Evolutionary conservation across 169 alveolate genomes (phyloP).

Genomic region (Miamiensis avidus): DNA sequence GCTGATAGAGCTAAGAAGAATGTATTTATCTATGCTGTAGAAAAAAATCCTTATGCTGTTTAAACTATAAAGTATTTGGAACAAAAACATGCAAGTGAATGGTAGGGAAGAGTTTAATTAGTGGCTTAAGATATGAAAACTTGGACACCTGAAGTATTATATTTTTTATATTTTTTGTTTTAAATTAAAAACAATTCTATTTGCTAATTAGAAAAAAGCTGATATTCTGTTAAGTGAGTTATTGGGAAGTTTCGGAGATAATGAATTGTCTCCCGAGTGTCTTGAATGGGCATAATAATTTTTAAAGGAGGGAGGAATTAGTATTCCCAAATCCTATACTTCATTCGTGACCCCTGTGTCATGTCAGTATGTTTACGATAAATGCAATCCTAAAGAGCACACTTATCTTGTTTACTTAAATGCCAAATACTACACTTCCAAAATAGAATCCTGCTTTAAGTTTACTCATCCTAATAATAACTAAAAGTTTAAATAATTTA

Average conservation of each 20-base stretch:
- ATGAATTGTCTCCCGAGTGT: conserved; percentile 88
- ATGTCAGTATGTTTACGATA: conserved; percentile 65
- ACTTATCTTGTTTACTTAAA: conserved; percentile 69
- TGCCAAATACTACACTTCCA: conserved; percentile 51
- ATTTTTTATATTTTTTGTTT: too few relatives aligned
- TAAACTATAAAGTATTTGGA: conserved; percentile 49
- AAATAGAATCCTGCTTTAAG: conserved; percentile 57
- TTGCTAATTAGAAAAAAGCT: conserved; percentile 48
- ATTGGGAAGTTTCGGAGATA: conserved; percentile 88
- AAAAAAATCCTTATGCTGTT: conserved; percentile 82
- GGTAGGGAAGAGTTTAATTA: conserved; percentile 49
- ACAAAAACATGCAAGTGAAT: conserved; percentile 17
- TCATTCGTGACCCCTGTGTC: conserved; percentile 76
- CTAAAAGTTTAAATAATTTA: conserved; percentile 2
- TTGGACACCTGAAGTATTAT: conserved; percentile 12
- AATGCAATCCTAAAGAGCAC: conserved; percentile 44
- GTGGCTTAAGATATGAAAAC: conserved; percentile 73
- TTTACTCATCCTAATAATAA: conserved; percentile 65
- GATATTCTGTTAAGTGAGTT: conserved; percentile 82
- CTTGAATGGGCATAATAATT: conserved; percentile 65
- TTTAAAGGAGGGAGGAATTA: conserved; percentile 67
- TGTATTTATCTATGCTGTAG: conserved; percentile 67
- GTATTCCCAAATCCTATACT: conserved; percentile 70
- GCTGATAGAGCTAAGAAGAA: conserved; percentile 47
- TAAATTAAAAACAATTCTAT: conserved; percentile 5